A percentile compares a stretch with the other conserved stretches of the same genome.
Conservation (phyloP, 352 stramenopile genomes). For the Pythium rishiriense region DNA sequence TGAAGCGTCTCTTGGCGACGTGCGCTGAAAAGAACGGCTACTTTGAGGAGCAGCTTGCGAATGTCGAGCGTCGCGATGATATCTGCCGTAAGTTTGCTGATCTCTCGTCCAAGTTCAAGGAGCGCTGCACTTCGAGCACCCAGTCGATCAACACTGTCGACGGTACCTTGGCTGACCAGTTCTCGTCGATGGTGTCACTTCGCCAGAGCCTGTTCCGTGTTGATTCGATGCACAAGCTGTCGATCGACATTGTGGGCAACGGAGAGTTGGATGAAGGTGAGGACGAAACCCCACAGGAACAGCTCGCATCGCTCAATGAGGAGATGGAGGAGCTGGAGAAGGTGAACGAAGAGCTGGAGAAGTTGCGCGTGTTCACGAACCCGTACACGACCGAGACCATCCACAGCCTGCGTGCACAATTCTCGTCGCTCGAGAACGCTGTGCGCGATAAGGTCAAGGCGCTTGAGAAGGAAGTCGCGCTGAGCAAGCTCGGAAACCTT, state of each 20-base stretch:
- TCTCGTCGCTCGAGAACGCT: conserved; percentile 76
- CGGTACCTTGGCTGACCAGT: conserved; percentile 75
- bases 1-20: conserved; percentile 65
- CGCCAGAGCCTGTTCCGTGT: conserved; percentile 65
- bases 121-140: conserved; percentile 69
- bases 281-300: conserved; percentile 23
- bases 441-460: conserved; percentile 86
- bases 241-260: conserved; percentile 24
- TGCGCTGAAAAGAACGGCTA: conserved; percentile 73
- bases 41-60: conserved; percentile 73
- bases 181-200: conserved; percentile 75
- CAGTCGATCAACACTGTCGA: conserved; percentile 81
- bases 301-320: conserved; percentile 51
- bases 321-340: conserved; percentile 86
- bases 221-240: conserved; percentile 15
- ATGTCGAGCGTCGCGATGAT: conserved; percentile 75
- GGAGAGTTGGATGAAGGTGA: conserved; percentile 18
- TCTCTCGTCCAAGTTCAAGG: conserved; percentile 73
- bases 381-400: conserved; percentile 90
- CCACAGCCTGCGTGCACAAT: conserved; percentile 82
- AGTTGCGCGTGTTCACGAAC: conserved; percentile 87
- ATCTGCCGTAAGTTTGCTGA: conserved; percentile 77
- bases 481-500: conserved; percentile 83
- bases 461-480: conserved; percentile 86
- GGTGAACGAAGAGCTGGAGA: conserved; percentile 81